phyloP scores from a whole-genome alignment of 768 basidiomycete species.

The Auriculariales sp. region DNA sequence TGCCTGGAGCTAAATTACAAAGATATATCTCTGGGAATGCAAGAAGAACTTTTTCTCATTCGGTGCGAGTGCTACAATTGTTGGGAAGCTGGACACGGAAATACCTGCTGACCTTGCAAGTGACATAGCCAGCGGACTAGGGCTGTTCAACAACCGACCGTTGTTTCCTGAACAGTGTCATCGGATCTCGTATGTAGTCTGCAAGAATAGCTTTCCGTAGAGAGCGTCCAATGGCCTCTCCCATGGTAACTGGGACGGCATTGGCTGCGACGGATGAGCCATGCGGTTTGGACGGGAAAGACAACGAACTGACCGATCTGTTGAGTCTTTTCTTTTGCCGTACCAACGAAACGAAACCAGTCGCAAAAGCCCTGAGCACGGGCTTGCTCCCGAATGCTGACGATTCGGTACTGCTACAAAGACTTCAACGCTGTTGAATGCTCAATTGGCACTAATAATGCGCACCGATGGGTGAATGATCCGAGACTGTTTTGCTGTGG shows the following conservation, averaged over 20 bases:
- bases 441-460: neutral
- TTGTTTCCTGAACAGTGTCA: too few relatives aligned
- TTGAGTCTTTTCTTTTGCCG: neutral
- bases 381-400: constrained; percentile 64
- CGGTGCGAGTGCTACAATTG: too few relatives aligned
- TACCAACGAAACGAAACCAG: constrained; percentile 36
- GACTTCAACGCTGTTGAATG: neutral
- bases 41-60: too few relatives aligned
- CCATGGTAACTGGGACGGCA: constrained; percentile 1
- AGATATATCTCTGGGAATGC: too few relatives aligned
- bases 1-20: too few relatives aligned
- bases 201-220: too few relatives aligned
- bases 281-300: neutral
- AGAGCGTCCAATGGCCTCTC: constrained; percentile 2
- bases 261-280: too few relatives aligned
- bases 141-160: too few relatives aligned
- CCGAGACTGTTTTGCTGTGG: constrained; percentile 60
- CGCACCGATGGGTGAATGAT: constrained; percentile 52
- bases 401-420: constrained; percentile 30
- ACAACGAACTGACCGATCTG: neutral
- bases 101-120: too few relatives aligned
- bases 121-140: too few relatives aligned
- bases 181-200: too few relatives aligned
- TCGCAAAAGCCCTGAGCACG: constrained; percentile 77
- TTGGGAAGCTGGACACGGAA: too few relatives aligned